Evolutionary conservation across 1,139 yeast species (phyloP), one percentile per base, ranked within the genome.

Genomic region (Debaryomyces udenii): DNA sequence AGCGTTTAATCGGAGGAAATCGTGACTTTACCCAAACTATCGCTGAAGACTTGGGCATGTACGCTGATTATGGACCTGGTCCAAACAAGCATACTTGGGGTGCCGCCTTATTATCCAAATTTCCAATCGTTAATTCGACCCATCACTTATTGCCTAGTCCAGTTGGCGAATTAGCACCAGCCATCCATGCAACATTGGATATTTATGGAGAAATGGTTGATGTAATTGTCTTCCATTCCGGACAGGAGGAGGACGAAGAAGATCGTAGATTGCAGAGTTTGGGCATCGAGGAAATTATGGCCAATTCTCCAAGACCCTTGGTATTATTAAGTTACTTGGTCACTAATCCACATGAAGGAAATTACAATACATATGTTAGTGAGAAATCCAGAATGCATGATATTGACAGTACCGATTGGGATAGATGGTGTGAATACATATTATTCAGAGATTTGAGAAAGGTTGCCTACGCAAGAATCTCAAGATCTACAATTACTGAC

Each of bases 21-120:
- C 78, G 99, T 56, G 99, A 93, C 56, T 72, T 93, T 58, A 90
- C 98, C 1, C 96, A 89, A 65, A 82, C 82, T 47, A 72, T 93
- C 47, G 96, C 97, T 0, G 96, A 90, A 63, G 96, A 91, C 52
- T 74, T 93, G 52, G 93, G 91, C 27, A 89, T 89, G 93, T 93
- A 91, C 60, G 91, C 83, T 17, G 99, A 93, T 64, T 93, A 83
- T 58, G 99, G 99, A 10, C 99, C 99, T 3, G 97, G 98, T 10
- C 97, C 99, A 43, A 88, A 90, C 61, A 86, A 91, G 63, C 98
- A 93, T 64, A 93, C 99, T 0, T 93, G 99, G 99, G 99, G 99
- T 31, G 86, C 94, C 38, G 94, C 94, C 2, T 73, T 93, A 47
- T 72, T 93, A 49, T 90, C 98, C 26, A 90, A 91, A 61, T 93